Conservation (phyloP, 495 filamentous ascomycete species). For the Aeminium ludgeri region DNA sequence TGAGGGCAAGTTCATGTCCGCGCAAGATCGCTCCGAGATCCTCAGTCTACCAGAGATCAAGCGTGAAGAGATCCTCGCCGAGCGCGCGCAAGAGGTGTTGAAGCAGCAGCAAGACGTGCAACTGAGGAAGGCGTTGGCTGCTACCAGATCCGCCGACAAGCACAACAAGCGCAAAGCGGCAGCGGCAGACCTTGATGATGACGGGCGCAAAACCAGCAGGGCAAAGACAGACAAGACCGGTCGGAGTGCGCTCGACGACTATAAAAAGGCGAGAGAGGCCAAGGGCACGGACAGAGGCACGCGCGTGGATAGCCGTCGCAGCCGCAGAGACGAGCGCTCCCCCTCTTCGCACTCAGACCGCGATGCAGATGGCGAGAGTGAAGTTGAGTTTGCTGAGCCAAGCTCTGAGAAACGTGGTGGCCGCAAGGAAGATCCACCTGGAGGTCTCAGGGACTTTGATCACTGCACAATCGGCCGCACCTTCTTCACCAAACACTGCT, state of each 20-base stretch:
- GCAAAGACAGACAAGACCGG: slow-evolving; percentile 45
- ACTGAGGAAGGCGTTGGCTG: slow-evolving; percentile 63
- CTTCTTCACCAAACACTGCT: slow-evolving; percentile 72
- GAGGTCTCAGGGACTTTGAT: slow-evolving; percentile 65
- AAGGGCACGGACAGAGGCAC: slow-evolving; percentile 50
- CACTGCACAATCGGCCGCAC: slow-evolving; percentile 62
- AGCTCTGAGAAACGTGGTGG: slow-evolving; percentile 23
- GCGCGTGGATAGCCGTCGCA: neutral
- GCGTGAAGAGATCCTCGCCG: slow-evolving; percentile 76
- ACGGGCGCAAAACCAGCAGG: slow-evolving; percentile 61
- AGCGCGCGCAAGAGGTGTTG: slow-evolving; percentile 67
- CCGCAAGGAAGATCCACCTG: slow-evolving; percentile 40
- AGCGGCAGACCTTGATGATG: slow-evolving; percentile 50
- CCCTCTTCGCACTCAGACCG: slow-evolving; percentile 33
- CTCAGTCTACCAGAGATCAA: slow-evolving; percentile 77
- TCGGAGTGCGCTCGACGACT: slow-evolving; percentile 43
- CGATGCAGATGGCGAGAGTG: slow-evolving; percentile 57
- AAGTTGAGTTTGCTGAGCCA: slow-evolving; percentile 48
- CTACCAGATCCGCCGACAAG: slow-evolving; percentile 44
- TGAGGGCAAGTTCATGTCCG: slow-evolving; percentile 69
- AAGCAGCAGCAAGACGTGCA: slow-evolving; percentile 65
- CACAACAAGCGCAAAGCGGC: slow-evolving; percentile 69
- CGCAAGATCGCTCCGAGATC: slow-evolving; percentile 64
- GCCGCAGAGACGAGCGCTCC: slow-evolving; percentile 28
- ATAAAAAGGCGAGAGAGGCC: slow-evolving; percentile 72